A percentile compares a stretch with the other conserved stretches of the same genome.
Evolutionary conservation across 768 basidiomycete species (phyloP).

Genomic region (Daedaleopsis nitida): DNA sequence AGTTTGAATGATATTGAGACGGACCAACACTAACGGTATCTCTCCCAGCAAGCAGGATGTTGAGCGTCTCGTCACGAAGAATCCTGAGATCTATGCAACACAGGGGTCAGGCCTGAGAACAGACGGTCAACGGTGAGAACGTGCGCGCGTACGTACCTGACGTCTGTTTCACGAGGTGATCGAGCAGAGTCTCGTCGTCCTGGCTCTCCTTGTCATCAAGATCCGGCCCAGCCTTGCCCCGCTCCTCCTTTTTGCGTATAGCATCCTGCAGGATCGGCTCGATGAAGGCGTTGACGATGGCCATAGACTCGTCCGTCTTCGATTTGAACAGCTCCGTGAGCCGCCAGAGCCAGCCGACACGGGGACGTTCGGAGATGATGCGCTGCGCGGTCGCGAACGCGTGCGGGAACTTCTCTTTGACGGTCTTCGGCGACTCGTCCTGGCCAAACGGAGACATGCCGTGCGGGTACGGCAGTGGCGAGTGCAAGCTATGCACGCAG

Average conservation of each 20-base stretch:
- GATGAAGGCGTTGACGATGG: constrained; percentile 46
- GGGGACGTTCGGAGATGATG: constrained; percentile 31
- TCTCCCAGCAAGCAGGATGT: constrained; percentile 33
- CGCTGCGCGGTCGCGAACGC: constrained; percentile 44
- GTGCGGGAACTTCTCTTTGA: constrained; percentile 33
- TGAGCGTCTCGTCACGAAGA: constrained; percentile 32
- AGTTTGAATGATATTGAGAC: background rate
- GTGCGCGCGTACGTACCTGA: constrained; percentile 32
- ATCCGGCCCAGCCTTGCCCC: constrained; percentile 12
- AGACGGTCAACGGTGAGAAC: background rate
- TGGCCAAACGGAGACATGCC: constrained; percentile 3
- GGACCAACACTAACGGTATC: constrained; percentile 21
- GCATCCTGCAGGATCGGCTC: constrained; percentile 50
- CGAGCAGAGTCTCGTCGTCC: constrained; percentile 41
- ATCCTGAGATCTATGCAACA: constrained; percentile 22
- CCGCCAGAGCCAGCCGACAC: constrained; percentile 48
- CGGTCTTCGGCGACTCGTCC: constrained; percentile 1
- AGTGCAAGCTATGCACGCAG: constrained; percentile 39
- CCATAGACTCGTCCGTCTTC: constrained; percentile 39
- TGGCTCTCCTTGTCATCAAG: constrained; percentile 23
- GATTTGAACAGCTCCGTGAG: constrained; percentile 46
- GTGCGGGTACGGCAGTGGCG: constrained; percentile 40
- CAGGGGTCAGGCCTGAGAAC: too few relatives aligned
- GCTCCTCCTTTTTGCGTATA: constrained; percentile 39
- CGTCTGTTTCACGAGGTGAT: constrained; percentile 41